phyloP scores from a whole-genome alignment of 2,329 filamentous ascomycete species.

The Epichloe elymi region DNA sequence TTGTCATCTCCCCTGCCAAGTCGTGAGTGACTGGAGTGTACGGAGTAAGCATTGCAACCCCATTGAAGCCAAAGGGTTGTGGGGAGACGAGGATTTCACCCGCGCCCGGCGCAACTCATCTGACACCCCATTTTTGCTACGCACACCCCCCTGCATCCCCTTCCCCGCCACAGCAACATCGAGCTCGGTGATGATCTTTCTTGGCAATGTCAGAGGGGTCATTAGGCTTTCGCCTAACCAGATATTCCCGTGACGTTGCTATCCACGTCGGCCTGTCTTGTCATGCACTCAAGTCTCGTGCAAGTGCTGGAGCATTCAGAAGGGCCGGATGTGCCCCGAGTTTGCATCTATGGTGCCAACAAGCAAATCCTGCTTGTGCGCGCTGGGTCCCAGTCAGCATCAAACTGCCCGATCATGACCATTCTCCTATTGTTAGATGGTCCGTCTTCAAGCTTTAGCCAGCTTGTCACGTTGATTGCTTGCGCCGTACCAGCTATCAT shows the following conservation, averaged over 20 bases:
- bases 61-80: background rate
- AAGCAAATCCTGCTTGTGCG: background rate
- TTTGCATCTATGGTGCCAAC: background rate
- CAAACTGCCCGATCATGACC: background rate
- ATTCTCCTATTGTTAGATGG: background rate
- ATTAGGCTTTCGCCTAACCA: background rate
- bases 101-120: background rate
- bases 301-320: slow-evolving; percentile 2
- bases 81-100: background rate
- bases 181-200: background rate
- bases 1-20: background rate
- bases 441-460: background rate
- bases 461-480: background rate
- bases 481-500: background rate
- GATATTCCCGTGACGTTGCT: background rate
- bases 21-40: background rate
- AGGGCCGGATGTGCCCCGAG: slow-evolving; percentile 1
- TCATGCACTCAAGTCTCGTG: slow-evolving; percentile 7
- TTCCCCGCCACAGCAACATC: background rate
- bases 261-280: background rate
- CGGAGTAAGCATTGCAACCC: background rate
- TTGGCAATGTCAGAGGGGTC: background rate
- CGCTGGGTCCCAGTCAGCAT: background rate
- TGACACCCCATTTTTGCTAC: background rate
- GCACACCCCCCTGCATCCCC: background rate